Evolutionary conservation across 805 yeast species (phyloP).

Genomic region (Ogataea glucozyma): DNA sequence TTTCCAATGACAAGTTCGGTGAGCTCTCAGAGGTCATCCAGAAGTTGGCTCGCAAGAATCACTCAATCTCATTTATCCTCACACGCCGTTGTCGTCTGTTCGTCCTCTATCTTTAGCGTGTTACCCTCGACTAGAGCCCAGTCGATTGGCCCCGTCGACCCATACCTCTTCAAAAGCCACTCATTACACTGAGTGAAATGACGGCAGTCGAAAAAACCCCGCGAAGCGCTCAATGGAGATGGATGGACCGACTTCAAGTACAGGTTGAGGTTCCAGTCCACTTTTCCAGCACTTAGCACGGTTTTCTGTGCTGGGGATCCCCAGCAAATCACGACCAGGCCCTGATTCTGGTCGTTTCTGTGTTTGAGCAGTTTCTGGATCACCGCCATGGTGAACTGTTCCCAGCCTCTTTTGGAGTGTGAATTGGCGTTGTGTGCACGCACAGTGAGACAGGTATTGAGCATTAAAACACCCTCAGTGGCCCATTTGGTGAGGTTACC

Average conservation of each 20-base stretch:
- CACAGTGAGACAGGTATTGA: slow-evolving; percentile 88
- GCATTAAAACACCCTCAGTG: slow-evolving; percentile 76
- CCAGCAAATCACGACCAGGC: slow-evolving; percentile 71
- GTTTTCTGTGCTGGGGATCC: slow-evolving; percentile 47
- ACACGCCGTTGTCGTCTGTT: slow-evolving; percentile 1
- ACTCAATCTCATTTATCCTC: background rate
- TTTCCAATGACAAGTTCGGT: too few relatives aligned
- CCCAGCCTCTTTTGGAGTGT: slow-evolving; percentile 93
- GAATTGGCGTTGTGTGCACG: slow-evolving; percentile 92
- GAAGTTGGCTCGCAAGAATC: too few relatives aligned
- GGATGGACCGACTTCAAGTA: slow-evolving; percentile 86
- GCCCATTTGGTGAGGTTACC: slow-evolving; percentile 87
- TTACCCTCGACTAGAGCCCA: slow-evolving; percentile 29
- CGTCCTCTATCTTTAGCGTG: slow-evolving; percentile 6
- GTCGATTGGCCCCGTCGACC: slow-evolving; percentile 26
- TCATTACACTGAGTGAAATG: slow-evolving; percentile 78
- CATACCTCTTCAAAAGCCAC: slow-evolving; percentile 59
- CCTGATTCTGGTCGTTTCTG: slow-evolving; percentile 45
- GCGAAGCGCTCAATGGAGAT: slow-evolving; percentile 86
- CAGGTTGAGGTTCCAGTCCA: slow-evolving; percentile 39
- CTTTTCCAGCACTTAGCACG: slow-evolving; percentile 30
- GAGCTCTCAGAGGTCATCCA: too few relatives aligned
- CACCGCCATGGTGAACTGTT: slow-evolving; percentile 75
- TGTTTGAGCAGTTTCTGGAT: slow-evolving; percentile 52
- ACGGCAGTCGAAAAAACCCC: slow-evolving; percentile 77